Conservation (phyloP, 345 rosid genomes). For the Euphorbia lathyris region DNA sequence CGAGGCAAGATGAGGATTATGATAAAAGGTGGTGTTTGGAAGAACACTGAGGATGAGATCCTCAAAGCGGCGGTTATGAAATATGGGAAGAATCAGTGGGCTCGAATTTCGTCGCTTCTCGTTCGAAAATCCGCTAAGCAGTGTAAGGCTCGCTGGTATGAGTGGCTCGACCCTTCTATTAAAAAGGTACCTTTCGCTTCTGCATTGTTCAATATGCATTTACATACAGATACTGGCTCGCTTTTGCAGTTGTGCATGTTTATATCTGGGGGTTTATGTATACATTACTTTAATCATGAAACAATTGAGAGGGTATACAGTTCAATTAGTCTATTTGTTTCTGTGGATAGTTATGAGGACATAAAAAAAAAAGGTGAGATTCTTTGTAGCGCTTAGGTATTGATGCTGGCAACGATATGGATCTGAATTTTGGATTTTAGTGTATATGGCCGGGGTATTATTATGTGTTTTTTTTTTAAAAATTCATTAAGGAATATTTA, state of each 20-base stretch:
- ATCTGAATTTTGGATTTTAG: too few species aligned
- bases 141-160: conserved; percentile 99
- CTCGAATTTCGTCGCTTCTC: conserved; percentile 90
- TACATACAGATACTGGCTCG: background rate
- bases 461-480: too few species aligned
- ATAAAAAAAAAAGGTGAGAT: too few species aligned
- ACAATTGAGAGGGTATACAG: background rate
- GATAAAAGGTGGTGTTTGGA: conserved; percentile 99
- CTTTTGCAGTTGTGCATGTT: background rate
- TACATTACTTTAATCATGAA: background rate
- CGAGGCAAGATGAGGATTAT: conserved; percentile 88
- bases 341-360: background rate
- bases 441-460: background rate
- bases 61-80: conserved; percentile 99
- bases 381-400: background rate
- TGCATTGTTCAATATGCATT: background rate
- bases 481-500: background rate
- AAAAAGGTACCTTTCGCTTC: conserved; percentile 52
- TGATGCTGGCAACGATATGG: too few species aligned
- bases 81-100: conserved; percentile 99
- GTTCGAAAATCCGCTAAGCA: conserved; percentile 99
- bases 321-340: background rate
- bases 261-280: background rate
- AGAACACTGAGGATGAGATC: conserved; percentile 99
- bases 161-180: conserved; percentile 99